Evolutionary conservation across 345 rosid genomes (phyloP).

Genomic region (Cardamine occulta): DNA sequence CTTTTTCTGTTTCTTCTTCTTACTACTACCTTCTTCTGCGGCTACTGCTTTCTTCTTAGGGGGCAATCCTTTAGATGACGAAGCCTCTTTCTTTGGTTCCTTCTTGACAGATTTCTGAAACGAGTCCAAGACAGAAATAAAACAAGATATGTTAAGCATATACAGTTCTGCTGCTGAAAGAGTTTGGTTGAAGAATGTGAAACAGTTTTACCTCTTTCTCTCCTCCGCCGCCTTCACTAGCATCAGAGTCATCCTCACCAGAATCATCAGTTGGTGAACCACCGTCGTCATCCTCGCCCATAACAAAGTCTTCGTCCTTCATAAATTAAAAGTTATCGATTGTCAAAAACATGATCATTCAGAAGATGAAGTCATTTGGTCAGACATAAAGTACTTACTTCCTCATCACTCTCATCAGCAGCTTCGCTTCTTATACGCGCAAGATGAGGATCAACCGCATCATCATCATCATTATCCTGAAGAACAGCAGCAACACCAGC

Average conservation of each 20-base stretch:
- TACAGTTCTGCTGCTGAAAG: background rate
- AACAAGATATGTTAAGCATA: conserved; percentile 6
- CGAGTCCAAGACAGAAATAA: background rate
- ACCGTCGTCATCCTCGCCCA: conserved; percentile 71
- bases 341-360: conserved; percentile 26
- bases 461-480: conserved; percentile 69
- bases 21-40: conserved; percentile 68
- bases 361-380: conserved; percentile 8
- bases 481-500: conserved; percentile 82
- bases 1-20: conserved; percentile 80
- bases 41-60: conserved; percentile 72
- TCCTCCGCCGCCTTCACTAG: conserved; percentile 62
- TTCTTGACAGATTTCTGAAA: conserved; percentile 74
- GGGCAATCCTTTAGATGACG: conserved; percentile 59
- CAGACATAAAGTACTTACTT: conserved; percentile 49
- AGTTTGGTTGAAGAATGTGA: conserved; percentile 8
- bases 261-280: conserved; percentile 99
- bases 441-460: conserved; percentile 95
- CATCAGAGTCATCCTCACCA: conserved; percentile 77
- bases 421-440: conserved; percentile 84
- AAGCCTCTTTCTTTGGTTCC: conserved; percentile 67
- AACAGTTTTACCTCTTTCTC: conserved; percentile 75
- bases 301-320: conserved; percentile 95
- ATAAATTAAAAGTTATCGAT: background rate
- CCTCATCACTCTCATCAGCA: conserved; percentile 97